Evolutionary conservation across 768 basidiomycete genomes (phyloP), one percentile per base, ranked within the genome.

Genomic region (Phylloporus scabripes): DNA sequence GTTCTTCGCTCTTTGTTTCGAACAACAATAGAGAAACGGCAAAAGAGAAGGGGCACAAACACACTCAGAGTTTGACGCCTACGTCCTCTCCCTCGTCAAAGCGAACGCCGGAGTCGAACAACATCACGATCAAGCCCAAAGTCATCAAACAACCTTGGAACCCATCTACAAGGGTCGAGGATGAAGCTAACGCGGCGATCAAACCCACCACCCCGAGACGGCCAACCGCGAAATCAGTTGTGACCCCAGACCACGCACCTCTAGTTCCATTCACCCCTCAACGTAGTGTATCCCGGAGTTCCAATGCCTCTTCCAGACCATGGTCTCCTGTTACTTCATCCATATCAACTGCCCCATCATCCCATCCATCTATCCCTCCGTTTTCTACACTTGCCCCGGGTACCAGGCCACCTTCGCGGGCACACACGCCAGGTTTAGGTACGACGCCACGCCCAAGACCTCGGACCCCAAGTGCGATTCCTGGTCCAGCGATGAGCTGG

Each of bases 401-500:
- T 59, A 50, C 68, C 55, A 59, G 69, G 43, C 69, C 78, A 21
- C 66, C 72, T 38, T 84, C 84, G 32, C 78, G 84, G 47, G 71
- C 83, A 1, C 82, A 81, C 54, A 82, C 82, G 2, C 81, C 83
- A 42, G 20, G 59, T 28, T 29, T 66, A 34, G 61, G 58, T 7
- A 61, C 72, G 7, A 77, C 81, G 0, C 83, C 86, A 18, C 81
- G 85, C n/a, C 70, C 80, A 14, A 77, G 90, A 50, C 78, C 88
- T 3, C 82, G 80, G 68, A 91, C 90, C 0, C 90, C 90, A 0
- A 89, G 86, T 57, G 72, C 81, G 51, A 91, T 92, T 41, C 88
- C 90, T 39, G 74, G 69, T 7, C 89, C 87, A 15, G 70, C 73
- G 38, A 72, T 73, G 52, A 66, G 74, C 43, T 67, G 71, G 59